phyloP scores from a whole-genome alignment of 352 stramenopile species.

The Halophytophthora batemanensis region DNA sequence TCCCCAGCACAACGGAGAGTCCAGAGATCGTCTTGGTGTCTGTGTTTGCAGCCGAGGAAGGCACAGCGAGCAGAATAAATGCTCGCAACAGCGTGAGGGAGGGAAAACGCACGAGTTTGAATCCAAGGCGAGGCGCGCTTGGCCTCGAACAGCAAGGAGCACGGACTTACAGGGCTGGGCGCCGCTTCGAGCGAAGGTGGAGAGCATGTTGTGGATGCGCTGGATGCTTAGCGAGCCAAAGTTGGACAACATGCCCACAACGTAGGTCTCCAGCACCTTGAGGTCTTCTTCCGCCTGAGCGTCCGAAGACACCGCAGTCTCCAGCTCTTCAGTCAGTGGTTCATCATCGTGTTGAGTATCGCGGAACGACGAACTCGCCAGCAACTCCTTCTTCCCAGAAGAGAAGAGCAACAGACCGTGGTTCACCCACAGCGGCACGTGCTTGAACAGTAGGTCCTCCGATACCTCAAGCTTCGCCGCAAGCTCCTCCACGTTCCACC shows the following conservation, averaged over 20 bases:
- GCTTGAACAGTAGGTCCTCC: slow-evolving; percentile 52
- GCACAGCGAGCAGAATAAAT: slow-evolving; percentile 17
- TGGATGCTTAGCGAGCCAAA: slow-evolving; percentile 90
- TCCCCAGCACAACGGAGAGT: slow-evolving; percentile 60
- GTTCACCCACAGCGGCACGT: slow-evolving; percentile 70
- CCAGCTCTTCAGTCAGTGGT: slow-evolving; percentile 47
- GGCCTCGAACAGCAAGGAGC: not conserved
- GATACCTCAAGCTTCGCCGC: slow-evolving; percentile 58
- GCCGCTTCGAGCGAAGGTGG: slow-evolving; percentile 73
- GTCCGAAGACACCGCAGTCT: slow-evolving; percentile 87
- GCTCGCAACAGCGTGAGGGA: slow-evolving; percentile 2
- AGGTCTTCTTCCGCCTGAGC: slow-evolving; percentile 92
- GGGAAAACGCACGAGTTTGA: not conserved
- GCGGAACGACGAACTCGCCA: slow-evolving; percentile 40
- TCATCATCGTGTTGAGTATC: slow-evolving; percentile 39
- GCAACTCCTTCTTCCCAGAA: slow-evolving; percentile 37
- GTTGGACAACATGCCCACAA: slow-evolving; percentile 95
- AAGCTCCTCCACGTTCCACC: slow-evolving; percentile 62
- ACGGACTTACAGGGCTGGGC: slow-evolving; percentile 63
- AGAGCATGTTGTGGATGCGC: slow-evolving; percentile 95
- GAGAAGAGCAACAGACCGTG: slow-evolving; percentile 57
- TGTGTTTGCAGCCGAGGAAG: slow-evolving; percentile 9
- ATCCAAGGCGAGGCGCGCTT: not conserved
- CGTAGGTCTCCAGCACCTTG: slow-evolving; percentile 92
- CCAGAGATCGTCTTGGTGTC: slow-evolving; percentile 83